A percentile compares a stretch with the other conserved stretches of the same genome.
phyloP scores from a whole-genome alignment of 108 stramenopile species.

The Seminavis robusta region DNA sequence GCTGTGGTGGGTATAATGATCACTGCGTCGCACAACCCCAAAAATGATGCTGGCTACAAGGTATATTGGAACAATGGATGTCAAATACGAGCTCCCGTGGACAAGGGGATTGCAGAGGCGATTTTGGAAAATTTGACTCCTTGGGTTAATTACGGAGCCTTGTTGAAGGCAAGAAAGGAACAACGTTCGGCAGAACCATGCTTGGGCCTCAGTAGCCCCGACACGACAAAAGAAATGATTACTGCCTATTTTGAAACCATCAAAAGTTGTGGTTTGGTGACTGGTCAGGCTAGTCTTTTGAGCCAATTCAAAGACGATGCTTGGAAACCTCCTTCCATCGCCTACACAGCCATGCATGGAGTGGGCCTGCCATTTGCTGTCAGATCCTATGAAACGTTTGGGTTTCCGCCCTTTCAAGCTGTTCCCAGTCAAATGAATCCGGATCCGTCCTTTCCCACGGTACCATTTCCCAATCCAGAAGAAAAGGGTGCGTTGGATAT shows the following conservation, averaged over 20 bases:
- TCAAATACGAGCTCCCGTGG: conserved; percentile 93
- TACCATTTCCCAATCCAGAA: conserved; percentile 95
- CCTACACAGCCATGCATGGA: conserved; percentile 97
- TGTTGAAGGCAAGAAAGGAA: conserved; percentile 22
- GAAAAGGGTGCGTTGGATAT: conserved; percentile 93
- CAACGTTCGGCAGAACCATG: conserved; percentile 38
- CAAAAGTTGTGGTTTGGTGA: conserved; percentile 51
- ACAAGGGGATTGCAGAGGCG: conserved; percentile 77
- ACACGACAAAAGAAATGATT: conserved; percentile 24
- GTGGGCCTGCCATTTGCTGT: conserved; percentile 79
- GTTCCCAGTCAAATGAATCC: conserved; percentile 84
- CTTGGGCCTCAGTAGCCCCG: conserved; percentile 32
- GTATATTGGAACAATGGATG: conserved; percentile 95
- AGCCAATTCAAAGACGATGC: background rate
- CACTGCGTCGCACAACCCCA: conserved; percentile 98
- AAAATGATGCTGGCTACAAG: conserved; percentile 94
- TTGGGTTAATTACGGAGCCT: conserved; percentile 76
- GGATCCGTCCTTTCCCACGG: conserved; percentile 93
- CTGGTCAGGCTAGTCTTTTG: conserved; percentile 15
- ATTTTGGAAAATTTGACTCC: conserved; percentile 84
- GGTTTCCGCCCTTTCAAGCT: conserved; percentile 61
- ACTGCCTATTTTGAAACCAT: conserved; percentile 66
- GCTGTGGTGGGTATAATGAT: conserved; percentile 95
- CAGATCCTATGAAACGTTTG: conserved; percentile 69
- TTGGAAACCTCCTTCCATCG: conserved; percentile 5